Evolutionary conservation across 1,284 basidiomycete genomes (phyloP).

Genomic region (Melanopsichium pennsylvanicum): DNA sequence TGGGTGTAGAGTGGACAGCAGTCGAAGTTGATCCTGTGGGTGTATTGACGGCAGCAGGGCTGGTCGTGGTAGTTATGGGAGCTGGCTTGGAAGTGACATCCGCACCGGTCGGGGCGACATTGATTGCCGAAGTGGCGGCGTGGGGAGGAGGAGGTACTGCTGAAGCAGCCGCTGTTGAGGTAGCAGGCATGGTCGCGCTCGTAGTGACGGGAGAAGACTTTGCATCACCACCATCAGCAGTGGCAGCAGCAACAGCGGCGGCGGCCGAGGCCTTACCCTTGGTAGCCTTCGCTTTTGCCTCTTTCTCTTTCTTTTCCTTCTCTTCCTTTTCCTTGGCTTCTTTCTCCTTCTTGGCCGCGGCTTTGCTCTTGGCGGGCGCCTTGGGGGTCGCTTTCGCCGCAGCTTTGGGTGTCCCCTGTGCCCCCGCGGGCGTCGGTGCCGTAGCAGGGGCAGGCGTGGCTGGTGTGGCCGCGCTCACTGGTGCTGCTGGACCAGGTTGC

Average conservation of each 20-base stretch:
- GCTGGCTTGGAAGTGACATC: neutral
- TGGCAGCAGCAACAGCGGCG: constrained; percentile 4
- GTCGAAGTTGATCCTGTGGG: no score
- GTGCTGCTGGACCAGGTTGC: no score
- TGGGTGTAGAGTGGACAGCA: no score
- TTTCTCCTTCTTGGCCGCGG: constrained; percentile 32
- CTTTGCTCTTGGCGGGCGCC: constrained; percentile 32
- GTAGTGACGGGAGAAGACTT: constrained; percentile 20
- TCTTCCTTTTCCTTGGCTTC: constrained; percentile 31
- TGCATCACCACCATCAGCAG: neutral
- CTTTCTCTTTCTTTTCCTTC: constrained; percentile 34
- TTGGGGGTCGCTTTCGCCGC: constrained; percentile 30
- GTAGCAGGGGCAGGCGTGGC: constrained; percentile 8
- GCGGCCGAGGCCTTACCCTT: constrained; percentile 18
- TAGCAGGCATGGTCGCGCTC: no score
- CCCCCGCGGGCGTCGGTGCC: constrained; percentile 2
- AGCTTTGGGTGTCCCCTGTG: constrained; percentile 10
- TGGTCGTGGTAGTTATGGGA: neutral
- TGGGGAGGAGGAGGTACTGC: no score
- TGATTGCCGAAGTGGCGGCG: no score
- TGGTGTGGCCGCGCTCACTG: constrained; percentile 8
- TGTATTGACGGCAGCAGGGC: constrained; percentile 5
- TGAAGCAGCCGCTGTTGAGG: no score
- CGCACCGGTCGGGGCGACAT: no score
- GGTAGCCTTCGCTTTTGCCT: constrained; percentile 19